Base-by-base conservation (phyloP, 495 filamentous ascomycete species). In the Glutinoglossum americanum region DNA sequence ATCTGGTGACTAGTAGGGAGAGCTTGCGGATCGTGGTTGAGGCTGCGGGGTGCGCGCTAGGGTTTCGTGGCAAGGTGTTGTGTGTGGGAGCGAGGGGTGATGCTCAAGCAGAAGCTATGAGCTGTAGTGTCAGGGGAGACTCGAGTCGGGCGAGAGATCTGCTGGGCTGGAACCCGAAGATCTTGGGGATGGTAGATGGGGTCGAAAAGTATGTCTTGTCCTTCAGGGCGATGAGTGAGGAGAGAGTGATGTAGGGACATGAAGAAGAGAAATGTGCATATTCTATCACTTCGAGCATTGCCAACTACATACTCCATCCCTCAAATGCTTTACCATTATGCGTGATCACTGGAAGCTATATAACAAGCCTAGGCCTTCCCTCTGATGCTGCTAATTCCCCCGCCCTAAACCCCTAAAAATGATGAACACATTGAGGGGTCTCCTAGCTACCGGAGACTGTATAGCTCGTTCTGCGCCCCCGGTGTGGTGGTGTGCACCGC, bases 111-210 rank as follows among this genome's bases (percentile, higher is more conserved):
- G 59, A 66, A 25, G 70, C 68, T 10, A 51, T 72, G 62, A 61
- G 57, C 17, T 61, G 62, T 8, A 64, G 55, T 41, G 44, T 62
- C 13, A 67, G 64, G 51, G 53, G 49, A 1, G 64, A 63, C 56
- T 62, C 62, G 0, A 63, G 62, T 28, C 60, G 68, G 21, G 72
- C 72, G 6, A 70, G 60, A 63, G 49, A 35, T 11, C 55, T 73
- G 0, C 60, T 74, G 37, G 72, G 65, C 19, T 74, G 72, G 72
- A 57, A 60, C 19, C 69, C 72, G 1, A 41, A 51, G 19, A 28
- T 60, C 21, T 17, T 0, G 21, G 61, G 61, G 19, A 37, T 63
- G 49, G 53, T 60, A 30, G 57, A 27, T 11, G 51, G 53, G 27
- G 60, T 62, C 19, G 57, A 60, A 1, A 27, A 25, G 13, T 62